These are phyloP conservation scores for Encephalitozoon intestinalis DNA, from an alignment of 371 early-diverging fungal genomes.

Conservation along the genomic window DNA sequence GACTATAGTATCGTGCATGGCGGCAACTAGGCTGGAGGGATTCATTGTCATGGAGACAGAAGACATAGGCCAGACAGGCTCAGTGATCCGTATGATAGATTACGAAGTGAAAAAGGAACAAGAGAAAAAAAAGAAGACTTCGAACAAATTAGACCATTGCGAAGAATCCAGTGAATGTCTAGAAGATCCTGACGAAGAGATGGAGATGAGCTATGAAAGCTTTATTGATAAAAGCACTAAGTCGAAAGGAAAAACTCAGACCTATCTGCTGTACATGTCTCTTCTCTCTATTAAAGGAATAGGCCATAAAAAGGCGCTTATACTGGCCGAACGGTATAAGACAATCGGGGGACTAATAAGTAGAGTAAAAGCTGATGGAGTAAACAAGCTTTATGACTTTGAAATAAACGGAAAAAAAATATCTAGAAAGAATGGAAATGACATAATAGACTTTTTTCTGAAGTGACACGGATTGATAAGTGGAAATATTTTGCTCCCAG, in stretches of 20 bases:
- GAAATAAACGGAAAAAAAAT: background rate
- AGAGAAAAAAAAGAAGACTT: background rate
- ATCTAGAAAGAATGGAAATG: background rate
- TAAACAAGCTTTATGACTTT: background rate
- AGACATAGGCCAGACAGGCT: conserved; percentile 45
- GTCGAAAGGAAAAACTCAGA: background rate
- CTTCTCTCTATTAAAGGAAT: conserved; percentile 39
- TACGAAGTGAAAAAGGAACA: background rate
- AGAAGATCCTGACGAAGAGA: background rate
- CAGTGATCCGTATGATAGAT: conserved; percentile 38
- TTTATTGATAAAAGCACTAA: conserved; percentile 41
- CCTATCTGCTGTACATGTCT: conserved; percentile 11
- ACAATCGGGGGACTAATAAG: conserved; percentile 14
- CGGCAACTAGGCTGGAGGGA: conserved; percentile 28
- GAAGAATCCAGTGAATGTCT: background rate
- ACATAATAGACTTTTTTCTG: background rate
- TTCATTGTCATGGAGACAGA: conserved; percentile 55
- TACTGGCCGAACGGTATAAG: conserved; percentile 19
- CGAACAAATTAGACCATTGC: background rate
- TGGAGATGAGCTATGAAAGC: conserved; percentile 35
- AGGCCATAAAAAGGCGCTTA: conserved; percentile 17
- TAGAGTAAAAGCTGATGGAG: background rate
- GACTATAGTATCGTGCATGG: background rate
- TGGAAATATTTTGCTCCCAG: background rate
- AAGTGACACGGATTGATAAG: background rate